phyloP scores from a whole-genome alignment of 139 green algal species.

The Haematococcus lacustris region DNA sequence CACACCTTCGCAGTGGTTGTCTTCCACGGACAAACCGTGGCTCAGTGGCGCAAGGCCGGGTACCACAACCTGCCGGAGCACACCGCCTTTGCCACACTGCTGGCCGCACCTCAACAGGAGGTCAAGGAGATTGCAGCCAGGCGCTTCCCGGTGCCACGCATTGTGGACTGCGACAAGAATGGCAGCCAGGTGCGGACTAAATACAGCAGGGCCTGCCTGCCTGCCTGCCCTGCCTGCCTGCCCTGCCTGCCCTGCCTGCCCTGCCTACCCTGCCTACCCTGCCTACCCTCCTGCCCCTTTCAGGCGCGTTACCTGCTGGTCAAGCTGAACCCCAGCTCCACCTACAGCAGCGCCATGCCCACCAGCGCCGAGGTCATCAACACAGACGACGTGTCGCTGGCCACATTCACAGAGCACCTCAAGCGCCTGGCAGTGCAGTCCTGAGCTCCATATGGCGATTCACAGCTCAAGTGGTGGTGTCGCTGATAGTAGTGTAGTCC shows the following conservation, averaged over 20 bases:
- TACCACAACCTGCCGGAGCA: slow-evolving; percentile 87
- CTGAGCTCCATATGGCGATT: no score
- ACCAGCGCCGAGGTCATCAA: slow-evolving; percentile 85
- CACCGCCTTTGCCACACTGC: slow-evolving; percentile 78
- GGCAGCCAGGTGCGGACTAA: slow-evolving; percentile 57
- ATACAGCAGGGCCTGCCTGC: slow-evolving; percentile 36
- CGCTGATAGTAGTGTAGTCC: no score
- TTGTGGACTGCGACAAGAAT: slow-evolving; percentile 97
- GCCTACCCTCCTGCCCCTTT: no score
- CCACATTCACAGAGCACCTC: slow-evolving; percentile 92
- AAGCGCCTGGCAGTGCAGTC: slow-evolving; percentile 81
- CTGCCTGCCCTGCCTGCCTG: no score
- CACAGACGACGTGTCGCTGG: slow-evolving; percentile 89
- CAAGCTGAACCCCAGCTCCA: slow-evolving; percentile 91
- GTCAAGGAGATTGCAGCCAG: slow-evolving; percentile 56
- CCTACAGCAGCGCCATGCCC: slow-evolving; percentile 66
- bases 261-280: no score
- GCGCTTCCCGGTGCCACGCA: slow-evolving; percentile 84
- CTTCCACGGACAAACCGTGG: slow-evolving; percentile 81
- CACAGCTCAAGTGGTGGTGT: no score
- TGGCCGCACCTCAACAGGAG: slow-evolving; percentile 54
- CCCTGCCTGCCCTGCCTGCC: no score
- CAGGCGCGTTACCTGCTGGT: slow-evolving; percentile 95
- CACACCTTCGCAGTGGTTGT: slow-evolving; percentile 51
- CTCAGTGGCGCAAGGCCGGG: slow-evolving; percentile 83